Conservation (phyloP, 495 filamentous ascomycete species). For the Xylaria scruposa region DNA sequence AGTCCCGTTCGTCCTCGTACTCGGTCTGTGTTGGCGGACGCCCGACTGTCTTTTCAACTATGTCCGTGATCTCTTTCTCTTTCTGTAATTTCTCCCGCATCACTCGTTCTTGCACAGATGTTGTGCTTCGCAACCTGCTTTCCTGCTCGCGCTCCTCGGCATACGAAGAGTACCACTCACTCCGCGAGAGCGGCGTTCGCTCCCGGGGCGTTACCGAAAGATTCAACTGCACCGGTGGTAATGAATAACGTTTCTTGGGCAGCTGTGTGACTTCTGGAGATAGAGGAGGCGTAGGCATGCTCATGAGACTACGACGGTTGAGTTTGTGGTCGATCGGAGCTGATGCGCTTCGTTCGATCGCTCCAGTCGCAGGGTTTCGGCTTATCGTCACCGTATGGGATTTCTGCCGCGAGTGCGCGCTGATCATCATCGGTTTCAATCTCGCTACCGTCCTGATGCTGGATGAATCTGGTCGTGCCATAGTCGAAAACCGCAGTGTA, state of each 20-base stretch:
- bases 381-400: slow-evolving; percentile 29
- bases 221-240: slow-evolving; percentile 24
- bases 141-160: not conserved
- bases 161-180: slow-evolving; percentile 7
- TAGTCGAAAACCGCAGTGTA: slow-evolving; percentile 8
- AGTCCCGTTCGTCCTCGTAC: slow-evolving; percentile 1
- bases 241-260: slow-evolving; percentile 25
- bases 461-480: slow-evolving; percentile 14
- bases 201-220: slow-evolving; percentile 15
- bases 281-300: slow-evolving; percentile 32
- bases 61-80: slow-evolving; percentile 35
- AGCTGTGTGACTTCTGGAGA: slow-evolving; percentile 22
- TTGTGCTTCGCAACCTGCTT: not conserved
- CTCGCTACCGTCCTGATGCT: slow-evolving; percentile 18
- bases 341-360: slow-evolving; percentile 29
- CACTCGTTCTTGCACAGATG: slow-evolving; percentile 27
- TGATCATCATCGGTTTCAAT: slow-evolving; percentile 29
- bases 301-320: slow-evolving; percentile 34
- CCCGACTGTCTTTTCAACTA: slow-evolving; percentile 31
- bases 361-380: slow-evolving; percentile 31
- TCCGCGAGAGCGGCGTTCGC: slow-evolving; percentile 1
- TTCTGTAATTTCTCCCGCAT: slow-evolving; percentile 34
- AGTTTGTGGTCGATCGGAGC: slow-evolving; percentile 10
- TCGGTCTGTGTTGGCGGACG: slow-evolving; percentile 9
- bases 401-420: slow-evolving; percentile 30